These are phyloP conservation scores for Dactylellina leptospora DNA, from an alignment of 2,329 filamentous ascomycete species.

Conservation along the genomic window DNA sequence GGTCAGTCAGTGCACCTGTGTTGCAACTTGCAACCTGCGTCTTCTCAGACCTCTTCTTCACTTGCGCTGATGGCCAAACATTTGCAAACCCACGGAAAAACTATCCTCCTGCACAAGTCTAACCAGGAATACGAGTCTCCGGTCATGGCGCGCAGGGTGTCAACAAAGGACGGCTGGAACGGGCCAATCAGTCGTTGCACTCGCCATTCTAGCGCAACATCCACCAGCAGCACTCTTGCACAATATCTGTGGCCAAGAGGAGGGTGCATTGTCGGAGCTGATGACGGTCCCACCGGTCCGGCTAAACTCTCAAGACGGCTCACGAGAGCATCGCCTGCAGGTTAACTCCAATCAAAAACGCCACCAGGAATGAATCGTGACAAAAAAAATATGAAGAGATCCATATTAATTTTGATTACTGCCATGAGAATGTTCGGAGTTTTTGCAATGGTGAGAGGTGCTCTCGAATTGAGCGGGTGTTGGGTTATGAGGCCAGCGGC, in stretches of 20 bases:
- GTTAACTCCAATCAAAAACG: conserved; percentile 47
- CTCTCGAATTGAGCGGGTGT: too few relatives aligned
- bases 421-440: conserved; percentile 7
- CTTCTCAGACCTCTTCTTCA: neutral
- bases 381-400: conserved; percentile 23
- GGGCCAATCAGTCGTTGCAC: conserved; percentile 19
- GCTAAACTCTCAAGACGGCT: conserved; percentile 45
- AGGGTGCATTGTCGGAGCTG: conserved; percentile 38
- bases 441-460: too few relatives aligned
- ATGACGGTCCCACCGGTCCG: conserved; percentile 46
- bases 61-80: neutral
- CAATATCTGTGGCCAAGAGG: conserved; percentile 16
- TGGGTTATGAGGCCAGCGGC: conserved; percentile 16
- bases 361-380: conserved; percentile 21
- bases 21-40: conserved; percentile 15
- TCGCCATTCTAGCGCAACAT: conserved; percentile 42
- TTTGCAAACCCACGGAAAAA: conserved; percentile 41
- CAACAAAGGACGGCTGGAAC: conserved; percentile 10
- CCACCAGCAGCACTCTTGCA: neutral
- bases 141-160: conserved; percentile 33
- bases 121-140: conserved; percentile 43
- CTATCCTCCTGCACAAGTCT: conserved; percentile 42
- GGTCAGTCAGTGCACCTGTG: conserved; percentile 27
- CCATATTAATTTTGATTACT: conserved; percentile 42
- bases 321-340: conserved; percentile 42